Base-by-base conservation (phyloP, 2,329 filamentous ascomycete species). In the Fusarium musae region DNA sequence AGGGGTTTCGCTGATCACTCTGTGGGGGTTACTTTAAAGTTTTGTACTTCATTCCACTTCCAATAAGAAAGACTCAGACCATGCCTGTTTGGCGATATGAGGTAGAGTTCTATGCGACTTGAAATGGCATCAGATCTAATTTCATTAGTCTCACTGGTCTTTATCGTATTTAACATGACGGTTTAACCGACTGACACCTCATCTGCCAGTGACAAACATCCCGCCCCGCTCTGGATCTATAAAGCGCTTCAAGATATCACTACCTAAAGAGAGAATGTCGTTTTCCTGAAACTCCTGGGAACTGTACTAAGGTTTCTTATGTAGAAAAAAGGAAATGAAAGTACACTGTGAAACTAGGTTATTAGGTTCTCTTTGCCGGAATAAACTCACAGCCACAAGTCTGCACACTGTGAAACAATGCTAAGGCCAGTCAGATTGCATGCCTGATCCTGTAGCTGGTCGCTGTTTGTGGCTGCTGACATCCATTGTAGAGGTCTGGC, bases 1-100 rank as follows among this genome's bases (percentile, higher is more conserved):
- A 54, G n/a, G 59, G 46, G 59, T 50, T 19, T 54, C 16, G 52
- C 26, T 23, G 59, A 63, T 59, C 52, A 63, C n/a, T 44, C 12
- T 40, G 59, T 30, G 34, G 52, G 26, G 50, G 50, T 47, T 62
- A 26, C 36, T 58, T 46, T 44, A 30, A 42, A 53, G 49, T 26
- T 37, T 23, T 49, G 46, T 30, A 49, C 28, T 47, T 39, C 34
- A 21, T 21, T 37, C 37, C 34, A 52, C 32, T 17, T 49, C 28
- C 21, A 49, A 49, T 30, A 17, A n/a, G 26, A 49, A n/a, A n/a
- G 9, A 30, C 13, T 16, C 19, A 30, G 21, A n/a, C 19, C 28
- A n/a, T 49, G 44, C 26, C 28, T 28, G 19, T 47, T 47, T 47
- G 26, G 44, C 44, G 15, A 49, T 49, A 49, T 19, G 28, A 49